Conservation (phyloP, 805 yeast species). For the Pichia manshurica region DNA sequence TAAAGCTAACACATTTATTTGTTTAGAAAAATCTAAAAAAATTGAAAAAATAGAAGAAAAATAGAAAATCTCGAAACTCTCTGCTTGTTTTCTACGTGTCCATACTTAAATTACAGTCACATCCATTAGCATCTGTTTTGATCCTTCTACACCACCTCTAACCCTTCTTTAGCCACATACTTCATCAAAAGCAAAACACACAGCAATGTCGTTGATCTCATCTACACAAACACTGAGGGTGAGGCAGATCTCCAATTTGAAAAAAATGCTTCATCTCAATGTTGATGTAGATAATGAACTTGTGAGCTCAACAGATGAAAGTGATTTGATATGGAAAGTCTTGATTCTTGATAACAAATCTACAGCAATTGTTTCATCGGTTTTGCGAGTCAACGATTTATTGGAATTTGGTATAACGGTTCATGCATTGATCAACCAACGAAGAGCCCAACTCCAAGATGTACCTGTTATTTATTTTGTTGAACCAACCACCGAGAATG, state of each 20-base stretch:
- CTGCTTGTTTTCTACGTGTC: not conserved
- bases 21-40: not conserved
- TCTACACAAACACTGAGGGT: constrained; percentile 22
- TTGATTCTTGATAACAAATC: constrained; percentile 76
- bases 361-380: constrained; percentile 82
- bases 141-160: too few relatives aligned
- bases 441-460: constrained; percentile 81
- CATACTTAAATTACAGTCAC: not conserved
- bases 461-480: constrained; percentile 93
- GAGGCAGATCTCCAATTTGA: constrained; percentile 40
- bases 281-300: constrained; percentile 60
- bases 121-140: not conserved
- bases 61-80: not conserved
- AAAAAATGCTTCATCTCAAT: constrained; percentile 83
- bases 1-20: too few relatives aligned
- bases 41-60: not conserved
- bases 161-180: too few relatives aligned
- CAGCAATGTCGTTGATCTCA: constrained; percentile 17
- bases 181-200: too few relatives aligned
- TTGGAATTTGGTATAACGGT: constrained; percentile 88
- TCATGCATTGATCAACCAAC: constrained; percentile 67
- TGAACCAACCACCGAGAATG: constrained; percentile 76
- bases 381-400: constrained; percentile 87
- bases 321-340: constrained; percentile 86
- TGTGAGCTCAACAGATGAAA: constrained; percentile 48